Percentiles rank a stretch among this genome's conserved stretches.
These are phyloP conservation scores for Umbelopsis vinacea DNA, from an alignment of 192 early-diverging fungal genomes.

Conservation along the genomic window DNA sequence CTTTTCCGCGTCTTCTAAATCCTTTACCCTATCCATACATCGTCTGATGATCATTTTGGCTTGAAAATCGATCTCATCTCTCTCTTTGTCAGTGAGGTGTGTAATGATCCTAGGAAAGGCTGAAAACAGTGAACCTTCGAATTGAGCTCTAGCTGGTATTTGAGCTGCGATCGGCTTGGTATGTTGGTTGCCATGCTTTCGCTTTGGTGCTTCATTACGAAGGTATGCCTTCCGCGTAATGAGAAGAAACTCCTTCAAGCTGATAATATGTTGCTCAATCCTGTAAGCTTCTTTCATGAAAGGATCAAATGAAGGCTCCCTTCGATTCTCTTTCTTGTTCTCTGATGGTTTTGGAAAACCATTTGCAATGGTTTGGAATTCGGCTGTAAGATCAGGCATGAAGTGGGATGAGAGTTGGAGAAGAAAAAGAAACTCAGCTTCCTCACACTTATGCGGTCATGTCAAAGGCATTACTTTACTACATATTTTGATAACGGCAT, in stretches of 20 bases:
- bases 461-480: background rate
- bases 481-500: background rate
- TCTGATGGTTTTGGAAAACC: constrained; percentile 16
- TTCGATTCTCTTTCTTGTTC: constrained; percentile 1
- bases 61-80: constrained; percentile 71
- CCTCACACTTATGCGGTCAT: background rate
- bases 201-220: constrained; percentile 14
- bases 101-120: constrained; percentile 28
- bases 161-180: constrained; percentile 20
- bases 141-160: constrained; percentile 27
- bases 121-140: constrained; percentile 23
- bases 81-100: constrained; percentile 61
- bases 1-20: constrained; percentile 57
- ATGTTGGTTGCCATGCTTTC: background rate
- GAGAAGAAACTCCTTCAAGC: constrained; percentile 53
- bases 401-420: background rate
- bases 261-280: constrained; percentile 56
- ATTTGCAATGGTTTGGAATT: constrained; percentile 27
- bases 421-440: constrained; percentile 7
- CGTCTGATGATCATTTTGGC: constrained; percentile 60
- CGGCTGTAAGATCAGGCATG: constrained; percentile 31
- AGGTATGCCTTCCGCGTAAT: constrained; percentile 60
- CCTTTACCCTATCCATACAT: constrained; percentile 61
- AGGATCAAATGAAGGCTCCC: constrained; percentile 39
- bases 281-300: constrained; percentile 63